These are phyloP conservation scores for Coniochaeta sp. DNA, from an alignment of 2,329 filamentous ascomycete species.

Conservation along the genomic window DNA sequence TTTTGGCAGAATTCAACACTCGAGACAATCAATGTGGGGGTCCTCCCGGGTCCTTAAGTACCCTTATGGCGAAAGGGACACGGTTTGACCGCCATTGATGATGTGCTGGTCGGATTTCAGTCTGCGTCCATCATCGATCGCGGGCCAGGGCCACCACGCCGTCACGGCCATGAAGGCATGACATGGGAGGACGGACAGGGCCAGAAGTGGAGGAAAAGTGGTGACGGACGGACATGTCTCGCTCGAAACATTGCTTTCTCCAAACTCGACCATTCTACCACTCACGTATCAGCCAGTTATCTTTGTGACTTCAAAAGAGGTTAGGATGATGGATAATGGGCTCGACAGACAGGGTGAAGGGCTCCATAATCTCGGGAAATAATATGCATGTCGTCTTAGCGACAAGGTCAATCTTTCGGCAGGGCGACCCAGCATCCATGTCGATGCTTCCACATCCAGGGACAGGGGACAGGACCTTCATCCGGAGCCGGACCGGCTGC, in stretches of 20 bases:
- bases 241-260: neutral
- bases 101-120: neutral
- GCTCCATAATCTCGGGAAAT: conserved; percentile 27
- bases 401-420: conserved; percentile 22
- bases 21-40: conserved; percentile 4
- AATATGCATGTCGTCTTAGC: conserved; percentile 23
- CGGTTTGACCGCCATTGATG: conserved; percentile 11
- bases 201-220: neutral
- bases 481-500: conserved; percentile 9
- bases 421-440: conserved; percentile 19
- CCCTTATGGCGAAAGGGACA: conserved; percentile 4
- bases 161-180: neutral
- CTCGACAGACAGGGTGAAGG: conserved; percentile 11
- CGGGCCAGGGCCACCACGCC: neutral
- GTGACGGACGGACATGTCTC: neutral
- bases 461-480: conserved; percentile 12
- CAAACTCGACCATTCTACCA: conserved; percentile 18
- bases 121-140: conserved; percentile 2
- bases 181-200: neutral
- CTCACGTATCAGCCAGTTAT: conserved; percentile 31
- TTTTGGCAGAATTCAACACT: conserved; percentile 2
- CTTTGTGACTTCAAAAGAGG: conserved; percentile 9
- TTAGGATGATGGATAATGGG: conserved; percentile 18
- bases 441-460: conserved; percentile 13
- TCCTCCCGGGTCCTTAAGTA: conserved; percentile 11